Conservation (phyloP, 768 basidiomycete genomes). For the Phlebiopsis gigantea region DNA sequence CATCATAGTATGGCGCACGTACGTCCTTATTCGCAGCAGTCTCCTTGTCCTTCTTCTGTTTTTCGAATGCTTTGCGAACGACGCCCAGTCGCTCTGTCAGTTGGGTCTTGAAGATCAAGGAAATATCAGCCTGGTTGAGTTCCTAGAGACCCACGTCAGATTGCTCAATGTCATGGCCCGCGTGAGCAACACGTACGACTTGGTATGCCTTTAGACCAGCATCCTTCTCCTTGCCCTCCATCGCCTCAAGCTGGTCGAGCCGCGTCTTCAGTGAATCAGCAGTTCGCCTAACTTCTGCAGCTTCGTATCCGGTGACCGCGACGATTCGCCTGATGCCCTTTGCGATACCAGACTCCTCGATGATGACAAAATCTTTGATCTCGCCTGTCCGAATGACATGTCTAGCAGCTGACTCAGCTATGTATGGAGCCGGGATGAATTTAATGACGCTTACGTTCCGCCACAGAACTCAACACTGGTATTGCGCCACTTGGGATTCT, state of each 20-base stretch:
- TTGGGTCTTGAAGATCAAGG: conserved; percentile 73
- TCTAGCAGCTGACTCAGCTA: conserved; percentile 30
- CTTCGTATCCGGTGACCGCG: conserved; percentile 93
- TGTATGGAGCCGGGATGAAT: not conserved
- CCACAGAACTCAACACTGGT: conserved; percentile 98
- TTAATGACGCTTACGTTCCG: conserved; percentile 71
- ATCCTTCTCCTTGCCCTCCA: conserved; percentile 79
- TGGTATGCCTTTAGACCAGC: conserved; percentile 76
- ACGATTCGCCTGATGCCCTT: conserved; percentile 95
- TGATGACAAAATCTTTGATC: conserved; percentile 94
- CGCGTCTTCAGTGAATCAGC: conserved; percentile 59
- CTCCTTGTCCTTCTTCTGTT: conserved; percentile 79
- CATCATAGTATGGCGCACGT: conserved; percentile 3
- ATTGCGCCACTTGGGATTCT: conserved; percentile 84
- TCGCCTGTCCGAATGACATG: conserved; percentile 96
- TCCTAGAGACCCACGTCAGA: conserved; percentile 48
- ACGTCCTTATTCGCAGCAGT: conserved; percentile 74
- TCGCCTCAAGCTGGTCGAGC: conserved; percentile 55
- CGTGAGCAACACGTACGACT: conserved; percentile 65
- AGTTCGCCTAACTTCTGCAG: conserved; percentile 68
- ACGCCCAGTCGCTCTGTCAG: conserved; percentile 68
- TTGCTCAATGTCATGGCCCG: too few relatives aligned
- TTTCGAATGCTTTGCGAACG: conserved; percentile 80
- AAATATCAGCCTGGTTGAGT: conserved; percentile 85
- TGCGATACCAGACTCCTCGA: conserved; percentile 94